These are phyloP conservation scores for Marasmius oreades DNA, from an alignment of 1,284 basidiomycete species.

Conservation along the genomic window DNA sequence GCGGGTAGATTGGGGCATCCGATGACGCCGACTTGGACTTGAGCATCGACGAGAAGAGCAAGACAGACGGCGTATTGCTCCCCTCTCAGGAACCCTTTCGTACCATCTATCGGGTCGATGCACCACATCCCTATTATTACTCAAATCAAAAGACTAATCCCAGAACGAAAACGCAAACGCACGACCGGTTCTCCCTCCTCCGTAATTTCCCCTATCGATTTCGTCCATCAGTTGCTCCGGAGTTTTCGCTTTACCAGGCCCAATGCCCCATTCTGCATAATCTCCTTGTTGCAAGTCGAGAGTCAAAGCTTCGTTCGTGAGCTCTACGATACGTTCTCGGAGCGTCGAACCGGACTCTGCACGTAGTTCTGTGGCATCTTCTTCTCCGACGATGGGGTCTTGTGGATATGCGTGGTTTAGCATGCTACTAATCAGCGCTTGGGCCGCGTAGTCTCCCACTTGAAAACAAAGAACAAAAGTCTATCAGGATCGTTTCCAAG, in stretches of 20 bases:
- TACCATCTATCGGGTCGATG: constrained; percentile 90
- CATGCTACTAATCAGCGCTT: constrained; percentile 85
- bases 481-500: neutral
- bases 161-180: constrained; percentile 30
- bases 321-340: constrained; percentile 68
- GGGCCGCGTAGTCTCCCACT: constrained; percentile 92
- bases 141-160: constrained; percentile 24
- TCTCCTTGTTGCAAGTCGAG: constrained; percentile 51
- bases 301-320: constrained; percentile 82
- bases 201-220: constrained; percentile 83
- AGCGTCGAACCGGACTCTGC: constrained; percentile 48
- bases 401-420: constrained; percentile 73
- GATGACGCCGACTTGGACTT: constrained; percentile 87
- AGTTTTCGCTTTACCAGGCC: constrained; percentile 47
- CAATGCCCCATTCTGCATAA: constrained; percentile 61
- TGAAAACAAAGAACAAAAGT: too few relatives aligned
- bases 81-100: constrained; percentile 93
- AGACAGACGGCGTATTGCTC: constrained; percentile 98
- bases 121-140: constrained; percentile 62
- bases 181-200: constrained; percentile 80
- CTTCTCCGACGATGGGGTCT: constrained; percentile 94
- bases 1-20: constrained; percentile 93
- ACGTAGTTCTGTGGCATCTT: constrained; percentile 84
- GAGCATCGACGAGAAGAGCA: constrained; percentile 82
- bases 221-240: constrained; percentile 70